These are phyloP conservation scores for Alternaria conjuncta DNA, from an alignment of 2,329 filamentous ascomycete species.

Conservation along the genomic window DNA sequence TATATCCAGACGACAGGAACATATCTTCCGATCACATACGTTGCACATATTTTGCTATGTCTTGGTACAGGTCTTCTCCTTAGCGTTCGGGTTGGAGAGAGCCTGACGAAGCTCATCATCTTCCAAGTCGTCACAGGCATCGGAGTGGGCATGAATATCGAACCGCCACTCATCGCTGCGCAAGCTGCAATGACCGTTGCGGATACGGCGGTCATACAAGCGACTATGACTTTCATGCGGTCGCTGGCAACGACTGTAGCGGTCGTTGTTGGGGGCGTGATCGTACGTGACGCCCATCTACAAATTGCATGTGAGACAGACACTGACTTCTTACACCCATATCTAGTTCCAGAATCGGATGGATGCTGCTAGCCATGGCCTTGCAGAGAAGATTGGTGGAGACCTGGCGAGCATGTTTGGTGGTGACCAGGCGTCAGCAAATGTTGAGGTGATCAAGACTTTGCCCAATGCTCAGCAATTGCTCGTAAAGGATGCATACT, in stretches of 20 bases:
- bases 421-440: conserved; percentile 63
- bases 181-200: conserved; percentile 46
- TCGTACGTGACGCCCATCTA: conserved; percentile 18
- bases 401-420: conserved; percentile 56
- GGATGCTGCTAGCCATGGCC: conserved; percentile 53
- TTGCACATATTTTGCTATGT: conserved; percentile 13
- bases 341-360: conserved; percentile 52
- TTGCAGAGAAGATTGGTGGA: conserved; percentile 55
- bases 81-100: conserved; percentile 4
- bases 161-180: conserved; percentile 59
- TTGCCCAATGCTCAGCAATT: conserved; percentile 54
- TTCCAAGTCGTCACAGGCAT: conserved; percentile 57
- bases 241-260: conserved; percentile 50
- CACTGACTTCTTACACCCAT: background rate
- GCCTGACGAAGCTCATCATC: conserved; percentile 45
- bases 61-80: conserved; percentile 25
- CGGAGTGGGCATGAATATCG: conserved; percentile 58
- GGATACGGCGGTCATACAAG: conserved; percentile 56
- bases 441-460: conserved; percentile 58
- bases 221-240: conserved; percentile 53
- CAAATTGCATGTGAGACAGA: background rate
- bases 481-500: conserved; percentile 45
- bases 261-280: conserved; percentile 53
- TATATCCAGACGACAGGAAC: conserved; percentile 48
- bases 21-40: conserved; percentile 35